Base-by-base conservation (phyloP, 208 protist species). In the Trypanosoma grayi region DNA sequence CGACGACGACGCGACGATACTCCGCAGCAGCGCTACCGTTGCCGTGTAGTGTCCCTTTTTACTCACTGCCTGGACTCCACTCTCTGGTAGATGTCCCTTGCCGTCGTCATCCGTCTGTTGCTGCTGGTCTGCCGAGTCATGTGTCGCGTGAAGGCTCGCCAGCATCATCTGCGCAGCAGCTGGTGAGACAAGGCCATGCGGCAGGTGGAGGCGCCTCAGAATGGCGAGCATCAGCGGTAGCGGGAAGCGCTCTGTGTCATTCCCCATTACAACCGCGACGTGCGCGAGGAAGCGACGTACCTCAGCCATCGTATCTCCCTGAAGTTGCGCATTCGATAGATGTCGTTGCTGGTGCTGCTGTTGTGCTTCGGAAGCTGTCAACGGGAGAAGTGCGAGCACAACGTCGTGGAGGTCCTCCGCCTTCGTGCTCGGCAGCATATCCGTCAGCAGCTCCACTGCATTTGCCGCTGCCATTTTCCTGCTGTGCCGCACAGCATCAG, bases 211-310 rank as follows among this genome's bases (percentile, higher is more conserved):
- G 16, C 18, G 54, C 20, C 45, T 34, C 18, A 70, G 9, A 25
- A 70, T 70, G 25, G 30, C 46, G 1, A 51, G 22, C 24, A 64
- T 28, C 37, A 62, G 1, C 14, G 43, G 55, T 9, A 63, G 34
- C 1, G 66, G 52, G 60, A 81, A 81, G 13, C 75, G 63, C 30
- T 73, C 69, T 22, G 69, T 68, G 34, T 81, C 75, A 47, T 77
- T 70, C 8, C 61, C 75, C 30, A 75, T 62, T 1, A 77, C 45
- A 10, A 72, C 55, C n/a, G 75, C 57, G 0, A 81, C 73, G 51
- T 71, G 57, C 16, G 65, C 63, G n/a, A 75, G 66, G 25, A 75
- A 47, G 7, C 66, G 69, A 4, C 48, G 50, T 4, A 67, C 34
- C 34, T 47, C 55, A 20, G 22, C n/a, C 45, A 24, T 28, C 39